A percentile compares a stretch with the other conserved stretches of the same genome.
Evolutionary conservation across 768 basidiomycete species (phyloP).

Genomic region (Kwoniella dejecticola): DNA sequence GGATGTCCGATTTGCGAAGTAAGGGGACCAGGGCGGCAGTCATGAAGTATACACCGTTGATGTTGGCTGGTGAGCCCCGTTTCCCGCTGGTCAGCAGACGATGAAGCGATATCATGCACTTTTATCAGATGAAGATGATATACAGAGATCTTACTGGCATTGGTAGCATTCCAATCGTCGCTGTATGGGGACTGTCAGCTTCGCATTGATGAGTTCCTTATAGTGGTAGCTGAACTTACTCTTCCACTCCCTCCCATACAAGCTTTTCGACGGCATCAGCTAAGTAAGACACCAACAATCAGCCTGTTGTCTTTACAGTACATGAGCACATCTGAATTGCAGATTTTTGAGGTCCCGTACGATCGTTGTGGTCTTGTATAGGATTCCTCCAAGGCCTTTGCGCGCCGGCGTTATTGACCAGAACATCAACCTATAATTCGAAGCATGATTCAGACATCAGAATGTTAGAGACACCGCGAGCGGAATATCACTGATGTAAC

Average conservation of each 20-base stretch:
- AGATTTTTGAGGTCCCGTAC: not conserved
- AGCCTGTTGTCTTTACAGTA: not conserved
- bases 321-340: not conserved
- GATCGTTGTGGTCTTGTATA: conserved; percentile 22
- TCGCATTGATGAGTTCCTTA: no score
- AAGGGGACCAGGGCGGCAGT: conserved; percentile 33
- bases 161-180: conserved; percentile 24
- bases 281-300: not conserved
- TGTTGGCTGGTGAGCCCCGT: conserved; percentile 9
- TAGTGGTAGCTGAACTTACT: no score
- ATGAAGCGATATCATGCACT: no score
- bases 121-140: no score
- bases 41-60: conserved; percentile 33
- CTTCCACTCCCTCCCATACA: conserved; percentile 28
- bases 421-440: conserved; percentile 25
- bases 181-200: no score
- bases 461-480: no score
- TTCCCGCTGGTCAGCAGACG: no score
- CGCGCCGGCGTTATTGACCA: conserved; percentile 42
- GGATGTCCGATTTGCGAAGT: conserved; percentile 23
- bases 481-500: no score
- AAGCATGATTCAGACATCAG: not conserved
- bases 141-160: conserved; percentile 10
- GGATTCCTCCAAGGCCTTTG: conserved; percentile 28
- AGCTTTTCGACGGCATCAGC: conserved; percentile 25